Percentiles rank a stretch among this genome's conserved stretches.
Evolutionary conservation across 306 rosid species (phyloP).

Genomic region (Gleditsia sinensis): DNA sequence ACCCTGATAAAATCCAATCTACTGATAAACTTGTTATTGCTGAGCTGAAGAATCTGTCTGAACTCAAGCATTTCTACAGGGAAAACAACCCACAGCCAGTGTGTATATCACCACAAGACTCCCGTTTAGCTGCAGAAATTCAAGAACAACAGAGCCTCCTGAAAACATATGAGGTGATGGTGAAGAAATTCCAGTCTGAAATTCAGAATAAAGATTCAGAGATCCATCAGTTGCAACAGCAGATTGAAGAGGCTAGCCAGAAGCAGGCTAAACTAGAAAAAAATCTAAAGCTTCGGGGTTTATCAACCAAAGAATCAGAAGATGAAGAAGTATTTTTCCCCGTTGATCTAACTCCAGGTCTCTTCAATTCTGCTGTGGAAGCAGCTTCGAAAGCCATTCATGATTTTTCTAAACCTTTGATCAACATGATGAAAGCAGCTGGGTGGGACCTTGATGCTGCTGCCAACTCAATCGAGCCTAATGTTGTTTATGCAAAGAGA

Average conservation of each 20-base stretch:
- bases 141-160: constrained; percentile 96
- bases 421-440: constrained; percentile 99
- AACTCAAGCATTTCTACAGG: constrained; percentile 95
- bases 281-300: constrained; percentile 92
- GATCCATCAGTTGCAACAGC: constrained; percentile 85
- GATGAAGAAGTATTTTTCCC: constrained; percentile 69
- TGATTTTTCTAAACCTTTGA: constrained; percentile 95
- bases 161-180: constrained; percentile 99
- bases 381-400: constrained; percentile 89
- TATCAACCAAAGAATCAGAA: constrained; percentile 85
- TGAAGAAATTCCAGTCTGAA: constrained; percentile 98
- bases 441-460: constrained; percentile 99
- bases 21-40: constrained; percentile 90
- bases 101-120: constrained; percentile 90
- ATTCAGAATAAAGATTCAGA: constrained; percentile 96
- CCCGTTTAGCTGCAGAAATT: constrained; percentile 98
- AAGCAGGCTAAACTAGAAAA: constrained; percentile 82
- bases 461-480: constrained; percentile 83
- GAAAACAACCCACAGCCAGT: constrained; percentile 96
- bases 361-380: constrained; percentile 79
- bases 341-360: constrained; percentile 83
- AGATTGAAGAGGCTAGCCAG: constrained; percentile 92
- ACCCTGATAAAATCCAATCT: constrained; percentile 92
- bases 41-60: constrained; percentile 91
- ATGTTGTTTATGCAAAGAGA: constrained; percentile 83